These are phyloP conservation scores for Herpetomonas tarakana DNA, from an alignment of 208 protist species.

Conservation along the genomic window DNA sequence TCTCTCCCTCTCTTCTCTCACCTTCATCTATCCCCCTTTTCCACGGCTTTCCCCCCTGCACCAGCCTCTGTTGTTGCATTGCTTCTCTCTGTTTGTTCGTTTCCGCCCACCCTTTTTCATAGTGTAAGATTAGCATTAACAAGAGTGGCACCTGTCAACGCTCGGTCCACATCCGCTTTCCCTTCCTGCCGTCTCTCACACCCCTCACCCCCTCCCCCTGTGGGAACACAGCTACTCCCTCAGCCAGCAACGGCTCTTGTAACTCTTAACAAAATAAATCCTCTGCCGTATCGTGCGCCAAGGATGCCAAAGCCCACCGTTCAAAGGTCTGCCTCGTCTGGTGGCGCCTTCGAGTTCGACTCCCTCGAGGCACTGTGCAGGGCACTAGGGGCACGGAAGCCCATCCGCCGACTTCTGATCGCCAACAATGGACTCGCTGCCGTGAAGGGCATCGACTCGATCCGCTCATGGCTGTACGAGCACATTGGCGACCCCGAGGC, in stretches of 20 bases:
- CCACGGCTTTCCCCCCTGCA: not conserved
- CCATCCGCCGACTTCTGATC: slow-evolving; percentile 92
- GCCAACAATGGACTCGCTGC: slow-evolving; percentile 99
- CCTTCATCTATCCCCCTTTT: not conserved
- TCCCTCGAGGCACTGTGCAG: slow-evolving; percentile 49
- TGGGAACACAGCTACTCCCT: no score
- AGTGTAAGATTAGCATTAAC: slow-evolving; percentile 5
- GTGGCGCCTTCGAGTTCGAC: slow-evolving; percentile 21
- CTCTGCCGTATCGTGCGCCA: no score
- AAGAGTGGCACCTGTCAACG: no score
- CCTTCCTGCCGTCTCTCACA: no score
- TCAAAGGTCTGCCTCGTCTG: not conserved
- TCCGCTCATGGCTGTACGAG: slow-evolving; percentile 96
- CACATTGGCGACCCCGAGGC: slow-evolving; percentile 92
- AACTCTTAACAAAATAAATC: no score
- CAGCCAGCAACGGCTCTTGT: no score
- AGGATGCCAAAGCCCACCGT: not conserved
- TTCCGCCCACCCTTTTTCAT: not conserved
- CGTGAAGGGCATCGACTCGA: slow-evolving; percentile 97
- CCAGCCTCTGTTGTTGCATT: not conserved
- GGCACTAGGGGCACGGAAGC: slow-evolving; percentile 49
- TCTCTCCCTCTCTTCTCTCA: no score
- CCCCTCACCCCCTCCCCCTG: no score
- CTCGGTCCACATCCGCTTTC: no score
- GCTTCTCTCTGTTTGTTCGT: slow-evolving; percentile 1